A percentile compares a stretch with the other conserved stretches of the same genome.
Conservation (phyloP, 2,329 filamentous ascomycete species). For the Drechslera avenae region DNA sequence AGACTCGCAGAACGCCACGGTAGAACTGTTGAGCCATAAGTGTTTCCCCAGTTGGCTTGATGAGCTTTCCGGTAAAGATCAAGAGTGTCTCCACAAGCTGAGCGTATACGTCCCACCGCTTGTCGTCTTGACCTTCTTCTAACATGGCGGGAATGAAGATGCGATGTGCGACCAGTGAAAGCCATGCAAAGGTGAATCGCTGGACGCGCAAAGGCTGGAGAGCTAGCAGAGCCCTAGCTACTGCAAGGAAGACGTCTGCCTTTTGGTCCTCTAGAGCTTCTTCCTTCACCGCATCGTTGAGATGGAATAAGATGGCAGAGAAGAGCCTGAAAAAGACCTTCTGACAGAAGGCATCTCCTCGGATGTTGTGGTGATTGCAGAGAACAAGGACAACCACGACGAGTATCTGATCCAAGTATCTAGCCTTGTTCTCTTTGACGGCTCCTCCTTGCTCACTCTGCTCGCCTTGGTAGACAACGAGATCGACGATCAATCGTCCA, state of each 20-base stretch:
- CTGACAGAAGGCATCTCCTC: conserved; percentile 81
- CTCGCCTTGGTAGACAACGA: conserved; percentile 72
- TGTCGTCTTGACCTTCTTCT: conserved; percentile 59
- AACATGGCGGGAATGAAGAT: conserved; percentile 82
- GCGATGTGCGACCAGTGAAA: conserved; percentile 80
- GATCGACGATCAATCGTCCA: conserved; percentile 75
- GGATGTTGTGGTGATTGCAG: conserved; percentile 81
- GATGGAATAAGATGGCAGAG: conserved; percentile 79
- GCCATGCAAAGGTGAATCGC: conserved; percentile 84
- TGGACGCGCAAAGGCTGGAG: conserved; percentile 79
- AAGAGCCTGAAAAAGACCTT: conserved; percentile 91
- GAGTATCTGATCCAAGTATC: conserved; percentile 78
- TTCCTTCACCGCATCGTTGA: conserved; percentile 63
- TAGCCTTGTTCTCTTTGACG: conserved; percentile 66
- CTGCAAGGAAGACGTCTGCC: conserved; percentile 70
- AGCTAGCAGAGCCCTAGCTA: conserved; percentile 73
- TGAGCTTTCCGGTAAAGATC: conserved; percentile 75
- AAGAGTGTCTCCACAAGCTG: conserved; percentile 75
- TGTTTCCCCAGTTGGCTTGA: conserved; percentile 74
- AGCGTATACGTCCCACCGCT: conserved; percentile 77
- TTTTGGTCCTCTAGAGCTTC: conserved; percentile 57
- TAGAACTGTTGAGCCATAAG: conserved; percentile 81
- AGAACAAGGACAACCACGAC: conserved; percentile 79
- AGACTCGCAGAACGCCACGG: conserved; percentile 78
- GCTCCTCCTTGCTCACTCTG: conserved; percentile 63